Base-by-base conservation (phyloP, 768 basidiomycete species). In the Suillus tomentosus region DNA sequence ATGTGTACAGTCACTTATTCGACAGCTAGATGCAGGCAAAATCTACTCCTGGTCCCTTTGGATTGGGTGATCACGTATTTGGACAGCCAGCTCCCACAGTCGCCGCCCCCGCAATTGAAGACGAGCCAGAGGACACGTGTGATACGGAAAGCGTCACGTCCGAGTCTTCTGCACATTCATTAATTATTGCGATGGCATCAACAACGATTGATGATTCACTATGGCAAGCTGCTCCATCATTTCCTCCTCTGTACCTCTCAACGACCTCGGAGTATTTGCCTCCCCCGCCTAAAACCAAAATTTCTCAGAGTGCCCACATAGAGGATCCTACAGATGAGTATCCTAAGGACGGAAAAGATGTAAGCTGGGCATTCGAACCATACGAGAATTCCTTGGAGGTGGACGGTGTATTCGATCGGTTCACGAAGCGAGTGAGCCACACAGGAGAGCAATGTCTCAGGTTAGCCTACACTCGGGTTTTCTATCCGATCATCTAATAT, bases 371-470 rank as follows among this genome's bases (percentile, higher is more conserved):
- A 13, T 77, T 84, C 6, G 95, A 96, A 73, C 79, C 83, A 22
- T 96, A 93, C 72, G 95, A 95, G 76, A 88, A 91, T 71, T 90
- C 90, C 15, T 71, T 91, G 56, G 81, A 90, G 53, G 81, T 92
- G 50, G 96, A 98, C 74, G 87, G 87, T 62, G 85, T 94, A 3
- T 98, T 99, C 73, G 90, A 95, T 69, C 82, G 86, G 19, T 99
- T 97, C 72, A 86, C 85, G 60, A 86, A 86, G 70, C 82, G 94
- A 40, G 85, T 94, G 13, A 81, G 77, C 47, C 80, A 84, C 66
- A 87, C 90, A 71, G 88, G 89, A 31, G 85, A 90, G 68, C 96
- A 99, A 73, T 96, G 95, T 68, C 79, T 99, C 56, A 84, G 96
- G 94, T 95, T 45, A 62, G 61, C 50, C 50, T 51, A 34, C 42